Evolutionary conservation across 2,329 filamentous ascomycete species (phyloP).

Genomic region (Aspergillus costaricaensis): DNA sequence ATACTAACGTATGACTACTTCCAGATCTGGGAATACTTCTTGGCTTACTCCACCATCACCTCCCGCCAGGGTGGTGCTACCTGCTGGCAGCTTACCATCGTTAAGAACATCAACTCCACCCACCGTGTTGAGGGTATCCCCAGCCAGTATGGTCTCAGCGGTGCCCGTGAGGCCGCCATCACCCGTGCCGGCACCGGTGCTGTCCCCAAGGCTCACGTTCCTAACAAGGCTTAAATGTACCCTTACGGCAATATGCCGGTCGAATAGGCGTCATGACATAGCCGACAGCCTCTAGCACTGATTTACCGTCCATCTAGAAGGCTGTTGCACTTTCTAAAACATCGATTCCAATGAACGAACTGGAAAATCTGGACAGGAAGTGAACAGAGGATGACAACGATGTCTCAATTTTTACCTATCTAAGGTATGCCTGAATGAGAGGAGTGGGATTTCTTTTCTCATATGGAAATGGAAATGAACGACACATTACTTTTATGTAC

Average conservation of each 20-base stretch:
- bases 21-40: constrained; percentile 89
- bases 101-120: constrained; percentile 88
- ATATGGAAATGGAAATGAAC: background rate
- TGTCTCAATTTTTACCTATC: background rate
- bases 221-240: constrained; percentile 31
- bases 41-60: constrained; percentile 80
- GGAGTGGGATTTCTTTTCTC: background rate
- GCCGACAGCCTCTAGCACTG: too few relatives aligned
- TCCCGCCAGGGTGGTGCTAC: constrained; percentile 81
- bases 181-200: constrained; percentile 36
- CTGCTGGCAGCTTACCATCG: constrained; percentile 82
- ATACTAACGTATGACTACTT: constrained; percentile 1
- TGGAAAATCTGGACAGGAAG: background rate
- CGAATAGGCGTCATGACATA: background rate
- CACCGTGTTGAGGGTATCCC: constrained; percentile 76
- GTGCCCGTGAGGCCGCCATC: constrained; percentile 59
- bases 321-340: background rate
- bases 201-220: constrained; percentile 38
- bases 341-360: background rate
- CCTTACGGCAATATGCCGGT: background rate
- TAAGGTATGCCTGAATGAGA: background rate
- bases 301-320: background rate
- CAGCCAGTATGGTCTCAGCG: constrained; percentile 68
- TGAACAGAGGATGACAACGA: background rate
- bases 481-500: constrained; percentile 19